phyloP scores from a whole-genome alignment of 805 yeast species.

The Ogataea haglerorum region DNA sequence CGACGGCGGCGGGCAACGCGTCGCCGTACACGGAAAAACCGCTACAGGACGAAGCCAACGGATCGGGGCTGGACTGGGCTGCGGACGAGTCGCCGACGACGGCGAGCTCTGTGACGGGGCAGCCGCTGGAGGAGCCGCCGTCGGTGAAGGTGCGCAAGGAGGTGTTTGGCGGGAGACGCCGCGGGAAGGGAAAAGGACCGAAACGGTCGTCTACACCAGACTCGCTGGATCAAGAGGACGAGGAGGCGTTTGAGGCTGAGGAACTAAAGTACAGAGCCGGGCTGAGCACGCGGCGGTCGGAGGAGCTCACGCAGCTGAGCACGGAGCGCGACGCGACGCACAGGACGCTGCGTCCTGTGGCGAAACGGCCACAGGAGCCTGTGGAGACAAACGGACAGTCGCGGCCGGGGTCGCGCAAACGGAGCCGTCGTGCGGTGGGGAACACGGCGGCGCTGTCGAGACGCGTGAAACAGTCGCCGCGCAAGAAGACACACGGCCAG shows the following conservation, averaged over 20 bases:
- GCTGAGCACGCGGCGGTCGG: conserved; percentile 35
- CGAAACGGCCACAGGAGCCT: conserved; percentile 6
- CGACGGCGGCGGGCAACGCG: conserved; percentile 5
- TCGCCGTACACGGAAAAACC: conserved; percentile 6
- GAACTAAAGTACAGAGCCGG: conserved; percentile 19
- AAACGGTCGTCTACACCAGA: conserved; percentile 10
- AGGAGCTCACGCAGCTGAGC: conserved; percentile 33
- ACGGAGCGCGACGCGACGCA: conserved; percentile 17
- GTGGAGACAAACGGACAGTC: conserved; percentile 2
- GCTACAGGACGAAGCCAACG: conserved; percentile 15
- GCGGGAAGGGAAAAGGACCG: conserved; percentile 25
- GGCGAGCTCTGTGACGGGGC: conserved; percentile 66
- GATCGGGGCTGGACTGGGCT: conserved; percentile 5
- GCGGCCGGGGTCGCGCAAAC: conserved; percentile 16
- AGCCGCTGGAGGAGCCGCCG: conserved; percentile 69
- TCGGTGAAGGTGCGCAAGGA: conserved; percentile 55
- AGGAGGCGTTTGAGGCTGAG: conserved; percentile 8
- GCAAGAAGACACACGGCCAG: conserved; percentile 11
- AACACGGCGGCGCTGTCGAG: conserved; percentile 13
- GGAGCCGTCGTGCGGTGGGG: conserved; percentile 7
- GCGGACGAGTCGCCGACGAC: conserved; percentile 60
- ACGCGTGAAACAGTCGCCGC: conserved; percentile 23
- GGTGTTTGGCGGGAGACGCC: conserved; percentile 46
- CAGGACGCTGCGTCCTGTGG: conserved; percentile 12
- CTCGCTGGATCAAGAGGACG: conserved; percentile 8